Evolutionary conservation across 2,329 filamentous ascomycete species (phyloP).

Genomic region (Beauveria scarabaeidicola): DNA sequence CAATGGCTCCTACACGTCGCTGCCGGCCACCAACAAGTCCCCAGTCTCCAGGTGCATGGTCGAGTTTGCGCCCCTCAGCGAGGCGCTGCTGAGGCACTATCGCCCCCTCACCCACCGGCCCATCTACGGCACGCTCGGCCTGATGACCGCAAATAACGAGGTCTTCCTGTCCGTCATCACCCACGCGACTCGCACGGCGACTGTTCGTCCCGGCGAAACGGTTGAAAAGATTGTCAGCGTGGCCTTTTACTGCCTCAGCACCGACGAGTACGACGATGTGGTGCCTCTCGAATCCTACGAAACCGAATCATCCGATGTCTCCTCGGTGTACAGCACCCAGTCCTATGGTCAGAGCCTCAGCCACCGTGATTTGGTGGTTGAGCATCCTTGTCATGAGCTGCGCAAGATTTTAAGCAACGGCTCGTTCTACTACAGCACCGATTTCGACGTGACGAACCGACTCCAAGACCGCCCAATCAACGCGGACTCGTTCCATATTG

Average conservation of each 20-base stretch:
- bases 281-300: slow-evolving; percentile 47
- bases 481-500: slow-evolving; percentile 73
- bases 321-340: slow-evolving; percentile 37
- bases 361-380: slow-evolving; percentile 60
- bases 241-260: slow-evolving; percentile 89
- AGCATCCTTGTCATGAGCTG: slow-evolving; percentile 83
- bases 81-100: slow-evolving; percentile 66
- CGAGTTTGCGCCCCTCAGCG: slow-evolving; percentile 62
- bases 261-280: slow-evolving; percentile 75
- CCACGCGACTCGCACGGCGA: slow-evolving; percentile 68
- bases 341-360: slow-evolving; percentile 39
- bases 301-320: slow-evolving; percentile 37
- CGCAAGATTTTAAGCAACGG: slow-evolving; percentile 89
- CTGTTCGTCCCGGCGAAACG: slow-evolving; percentile 76
- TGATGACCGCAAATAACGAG: slow-evolving; percentile 76
- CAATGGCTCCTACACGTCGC: slow-evolving; percentile 51
- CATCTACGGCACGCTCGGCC: slow-evolving; percentile 76
- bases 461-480: slow-evolving; percentile 80
- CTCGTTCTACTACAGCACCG: slow-evolving; percentile 96
- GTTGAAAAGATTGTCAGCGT: slow-evolving; percentile 80
- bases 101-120: slow-evolving; percentile 63
- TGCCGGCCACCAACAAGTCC: slow-evolving; percentile 36
- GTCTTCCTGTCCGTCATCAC: slow-evolving; percentile 90
- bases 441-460: slow-evolving; percentile 92
- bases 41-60: slow-evolving; percentile 68